These are phyloP conservation scores for Didymellaceae sp. DNA, from an alignment of 2,329 filamentous ascomycete species.

Conservation along the genomic window DNA sequence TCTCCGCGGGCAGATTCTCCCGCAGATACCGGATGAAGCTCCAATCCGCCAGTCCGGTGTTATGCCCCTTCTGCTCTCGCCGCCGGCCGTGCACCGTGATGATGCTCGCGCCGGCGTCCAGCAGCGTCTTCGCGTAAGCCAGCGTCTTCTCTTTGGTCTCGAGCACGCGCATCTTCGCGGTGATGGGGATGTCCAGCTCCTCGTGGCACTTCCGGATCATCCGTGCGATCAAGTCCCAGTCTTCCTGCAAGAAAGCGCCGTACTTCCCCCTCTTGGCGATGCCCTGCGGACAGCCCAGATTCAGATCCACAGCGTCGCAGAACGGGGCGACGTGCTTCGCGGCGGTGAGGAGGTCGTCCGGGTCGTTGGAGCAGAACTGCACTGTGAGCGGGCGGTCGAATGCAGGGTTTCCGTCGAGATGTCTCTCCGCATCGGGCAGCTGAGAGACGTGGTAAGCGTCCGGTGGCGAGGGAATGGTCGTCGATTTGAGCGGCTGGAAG, in stretches of 20 bases:
- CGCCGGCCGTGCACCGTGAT: conserved; percentile 89
- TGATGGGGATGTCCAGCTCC: conserved; percentile 81
- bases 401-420: conserved; percentile 83
- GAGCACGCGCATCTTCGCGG: conserved; percentile 90
- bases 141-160: conserved; percentile 87
- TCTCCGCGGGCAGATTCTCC: conserved; percentile 82
- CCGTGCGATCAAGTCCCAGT: conserved; percentile 81
- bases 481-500: conserved; percentile 72
- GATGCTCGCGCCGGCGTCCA: conserved; percentile 88
- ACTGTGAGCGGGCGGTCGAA: conserved; percentile 91
- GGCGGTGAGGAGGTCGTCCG: conserved; percentile 78
- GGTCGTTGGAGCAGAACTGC: conserved; percentile 93
- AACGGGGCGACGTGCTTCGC: conserved; percentile 80
- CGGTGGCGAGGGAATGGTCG: conserved; percentile 42
- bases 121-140: conserved; percentile 85
- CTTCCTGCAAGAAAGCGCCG: conserved; percentile 92
- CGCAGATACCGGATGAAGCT: conserved; percentile 79
- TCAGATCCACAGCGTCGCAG: conserved; percentile 95
- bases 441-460: conserved; percentile 46
- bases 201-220: conserved; percentile 84
- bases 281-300: conserved; percentile 93
- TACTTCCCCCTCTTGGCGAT: conserved; percentile 92
- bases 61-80: conserved; percentile 93
- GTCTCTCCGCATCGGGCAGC: conserved; percentile 32
- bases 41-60: conserved; percentile 95